Base-by-base conservation (phyloP, 2,329 filamentous ascomycete species). In the Lasiodiplodia theobromae region DNA sequence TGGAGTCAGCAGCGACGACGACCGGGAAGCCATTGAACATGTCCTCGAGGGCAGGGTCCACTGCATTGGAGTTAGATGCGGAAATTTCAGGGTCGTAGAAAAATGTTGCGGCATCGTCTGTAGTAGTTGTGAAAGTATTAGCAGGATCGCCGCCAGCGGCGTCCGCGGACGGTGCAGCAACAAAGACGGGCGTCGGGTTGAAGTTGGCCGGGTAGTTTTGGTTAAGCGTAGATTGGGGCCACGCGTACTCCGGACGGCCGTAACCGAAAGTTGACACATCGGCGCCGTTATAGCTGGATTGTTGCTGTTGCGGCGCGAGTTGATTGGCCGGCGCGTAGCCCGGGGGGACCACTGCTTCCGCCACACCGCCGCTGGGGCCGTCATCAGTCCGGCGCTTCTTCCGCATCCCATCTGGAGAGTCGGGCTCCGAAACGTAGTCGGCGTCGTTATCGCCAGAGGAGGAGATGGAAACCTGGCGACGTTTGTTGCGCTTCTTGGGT, bases 141-240 rank as follows among this genome's bases (percentile, higher is more conserved):
- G 54, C 18, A 31, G 31, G 16, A 21, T 57, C 3, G 34, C 38
- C 54, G 34, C 7, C 31, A 38, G 21, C 31, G 54, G 28, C 16
- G 53, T 25, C 7, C 14, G 53, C 16, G 14, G 52, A 23, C 23
- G 52, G 23, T 5, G 52, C 28, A 28, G 23, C n/a, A 51, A 25
- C 34, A n/a, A 34, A 10, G 11, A 12, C 16, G 38, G 16, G 12
- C 8, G 7, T 16, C 23, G n/a, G 37, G 37, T 47, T 4, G 38
- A 16, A 44, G 60, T 47, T 10, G 16, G 60, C 16, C 6, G 44
- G 5, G 58, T 12, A 1, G 14, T 18, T 11, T 25, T 7, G 31
- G 44, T 18, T n/a, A 34, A 8, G 31, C 31, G 28, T 37, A 52
- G 52, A 64, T 64, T 64, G 60, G n/a, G 60, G 58, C 58, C 58